A percentile compares a stretch with the other conserved stretches of the same genome.
Conservation (phyloP, 768 basidiomycete genomes). For the Lactarius pseudohatsudake region DNA sequence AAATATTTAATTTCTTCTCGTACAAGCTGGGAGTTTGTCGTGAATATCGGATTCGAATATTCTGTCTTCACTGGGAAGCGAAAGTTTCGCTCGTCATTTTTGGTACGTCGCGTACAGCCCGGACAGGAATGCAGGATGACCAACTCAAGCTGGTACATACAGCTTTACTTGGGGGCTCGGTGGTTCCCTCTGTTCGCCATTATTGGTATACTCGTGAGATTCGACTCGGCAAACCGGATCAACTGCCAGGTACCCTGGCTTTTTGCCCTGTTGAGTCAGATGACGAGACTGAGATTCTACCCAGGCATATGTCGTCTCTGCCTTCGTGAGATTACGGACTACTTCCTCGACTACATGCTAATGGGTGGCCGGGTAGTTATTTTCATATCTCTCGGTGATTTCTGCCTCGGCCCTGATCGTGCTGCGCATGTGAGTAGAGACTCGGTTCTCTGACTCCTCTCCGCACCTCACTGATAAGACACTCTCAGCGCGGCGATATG, state of each 20-base stretch:
- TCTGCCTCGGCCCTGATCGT: conserved; percentile 21
- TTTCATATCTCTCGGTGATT: not conserved
- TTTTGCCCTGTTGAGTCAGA: not conserved
- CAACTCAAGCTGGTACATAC: not conserved
- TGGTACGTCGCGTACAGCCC: not conserved
- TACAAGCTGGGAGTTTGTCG: not conserved
- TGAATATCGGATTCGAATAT: not conserved
- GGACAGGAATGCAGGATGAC: not conserved
- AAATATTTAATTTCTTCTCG: not conserved
- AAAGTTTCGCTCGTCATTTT: not conserved
- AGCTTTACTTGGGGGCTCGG: not conserved
- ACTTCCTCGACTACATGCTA: not conserved
- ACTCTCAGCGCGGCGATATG: conserved; percentile 12
- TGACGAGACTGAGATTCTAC: not conserved
- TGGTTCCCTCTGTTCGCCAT: not conserved
- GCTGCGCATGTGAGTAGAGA: conserved; percentile 21
- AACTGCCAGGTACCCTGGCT: not conserved
- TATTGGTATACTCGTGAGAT: not conserved
- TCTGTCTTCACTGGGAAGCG: not conserved
- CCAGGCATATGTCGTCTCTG: not conserved
- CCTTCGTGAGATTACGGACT: not conserved
- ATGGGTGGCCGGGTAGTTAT: not conserved
- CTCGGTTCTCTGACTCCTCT: not conserved
- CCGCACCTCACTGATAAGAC: not conserved
- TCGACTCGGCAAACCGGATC: not conserved